Evolutionary conservation across 768 basidiomycete genomes (phyloP).

Genomic region (Leucocoprinus sp.): DNA sequence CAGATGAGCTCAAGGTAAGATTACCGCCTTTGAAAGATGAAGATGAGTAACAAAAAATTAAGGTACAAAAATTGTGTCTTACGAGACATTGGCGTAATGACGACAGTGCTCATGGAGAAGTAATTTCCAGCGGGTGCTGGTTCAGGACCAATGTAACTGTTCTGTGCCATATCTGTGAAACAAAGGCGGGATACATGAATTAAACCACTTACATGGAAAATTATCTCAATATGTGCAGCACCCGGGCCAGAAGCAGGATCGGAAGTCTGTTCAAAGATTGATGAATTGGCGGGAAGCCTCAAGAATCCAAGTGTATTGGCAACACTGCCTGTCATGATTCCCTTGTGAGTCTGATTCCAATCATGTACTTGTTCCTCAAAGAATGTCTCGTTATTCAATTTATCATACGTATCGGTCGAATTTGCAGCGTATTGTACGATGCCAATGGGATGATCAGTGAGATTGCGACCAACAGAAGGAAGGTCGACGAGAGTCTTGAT

Average conservation of each 20-base stretch:
- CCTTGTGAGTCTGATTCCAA: neutral
- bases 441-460: constrained; percentile 18
- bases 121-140: no score
- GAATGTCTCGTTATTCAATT: neutral
- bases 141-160: no score
- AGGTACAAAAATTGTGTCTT: neutral
- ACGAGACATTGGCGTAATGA: no score
- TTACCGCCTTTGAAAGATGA: constrained; percentile 14
- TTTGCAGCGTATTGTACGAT: neutral
- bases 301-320: constrained; percentile 11
- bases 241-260: constrained; percentile 7
- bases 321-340: constrained; percentile 5
- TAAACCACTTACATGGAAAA: neutral
- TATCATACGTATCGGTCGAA: neutral
- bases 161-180: neutral
- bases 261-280: constrained; percentile 3
- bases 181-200: neutral
- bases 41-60: neutral
- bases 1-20: constrained; percentile 16
- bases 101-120: no score
- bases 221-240: constrained; percentile 9
- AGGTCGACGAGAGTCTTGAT: constrained; percentile 18
- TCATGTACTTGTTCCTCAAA: neutral
- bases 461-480: constrained; percentile 23
- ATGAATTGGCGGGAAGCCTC: constrained; percentile 3